Evolutionary conservation across 768 basidiomycete genomes (phyloP), one percentile per base, ranked within the genome.

Genomic region (Crepidotus variabilis): DNA sequence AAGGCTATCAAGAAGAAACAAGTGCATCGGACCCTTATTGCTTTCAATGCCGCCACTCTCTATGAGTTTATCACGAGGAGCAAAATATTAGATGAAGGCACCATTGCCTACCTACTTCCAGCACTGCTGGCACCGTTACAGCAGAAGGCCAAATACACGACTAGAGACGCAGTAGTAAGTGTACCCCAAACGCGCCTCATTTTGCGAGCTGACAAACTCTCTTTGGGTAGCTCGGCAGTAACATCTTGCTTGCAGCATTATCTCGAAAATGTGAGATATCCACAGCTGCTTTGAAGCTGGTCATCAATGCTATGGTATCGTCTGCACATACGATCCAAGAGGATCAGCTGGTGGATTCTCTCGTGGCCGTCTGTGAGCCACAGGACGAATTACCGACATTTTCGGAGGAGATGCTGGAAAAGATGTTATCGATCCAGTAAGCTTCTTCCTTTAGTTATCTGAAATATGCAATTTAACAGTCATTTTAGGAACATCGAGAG

Each of bases 41-140:
- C 86, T 0, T 98, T 98, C 72, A 91, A 92, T 69, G 81, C 89
- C 6, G 86, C 89, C 6, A 82, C 81, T 0, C 71, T 93, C 46
- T 82, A 94, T 33, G 93, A 92, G 39, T 95, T 89, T 64, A 76
- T 99, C 36, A 80, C 84, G 35, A 73, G 78, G 46, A 74, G 69
- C 33, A 78, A 85, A 54, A 60, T 67, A 3, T 64, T 90, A 32
- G 83, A 88, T 61, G 88, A 90, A 66, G 86, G 85, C 16, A 77
- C 81, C 0, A 69, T 87, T 13, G 87, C 86, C 0, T 81, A 82
- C 64, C 60, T 91, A 9, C 68, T 93, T 0, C 85, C 88, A 6
- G 83, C 86, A 1, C 66, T 87, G 14, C 66, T 90, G 16, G 79
- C 81, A 39, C 86, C 86, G 1, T 65, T 90, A 55, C 80, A 77